Evolutionary conservation across 345 rosid species (phyloP).

Genomic region (Noccaea bulbosa): DNA sequence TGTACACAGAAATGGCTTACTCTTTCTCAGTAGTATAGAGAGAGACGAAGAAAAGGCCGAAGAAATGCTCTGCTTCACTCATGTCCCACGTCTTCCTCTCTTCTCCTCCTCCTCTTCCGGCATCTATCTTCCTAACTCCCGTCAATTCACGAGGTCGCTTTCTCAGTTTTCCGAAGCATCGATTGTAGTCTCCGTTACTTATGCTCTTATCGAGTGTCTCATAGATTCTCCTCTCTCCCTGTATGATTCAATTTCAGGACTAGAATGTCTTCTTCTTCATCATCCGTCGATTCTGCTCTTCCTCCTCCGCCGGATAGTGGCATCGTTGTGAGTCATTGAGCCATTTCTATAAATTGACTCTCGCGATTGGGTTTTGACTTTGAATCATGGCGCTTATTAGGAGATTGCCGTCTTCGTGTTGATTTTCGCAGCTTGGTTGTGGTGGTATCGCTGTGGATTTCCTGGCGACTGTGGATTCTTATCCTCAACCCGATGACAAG

Average conservation of each 20-base stretch:
- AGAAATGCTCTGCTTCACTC: conserved; percentile 30
- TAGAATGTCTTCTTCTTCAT: conserved; percentile 56
- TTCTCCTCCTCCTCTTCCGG: conserved; percentile 15
- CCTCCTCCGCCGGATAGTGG: conserved; percentile 37
- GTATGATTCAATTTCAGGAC: conserved; percentile 43
- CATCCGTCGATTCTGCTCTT: conserved; percentile 34
- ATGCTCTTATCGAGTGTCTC: not conserved
- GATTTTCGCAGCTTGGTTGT: conserved; percentile 66
- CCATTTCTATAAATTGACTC: conserved; percentile 13
- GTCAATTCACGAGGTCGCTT: conserved; percentile 23
- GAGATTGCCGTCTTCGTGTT: conserved; percentile 28
- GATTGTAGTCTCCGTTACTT: not conserved
- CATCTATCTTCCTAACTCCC: conserved; percentile 6
- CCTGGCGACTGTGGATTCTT: conserved; percentile 74
- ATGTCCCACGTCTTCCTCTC: conserved; percentile 25
- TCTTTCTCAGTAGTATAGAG: not conserved
- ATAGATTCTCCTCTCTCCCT: conserved; percentile 1
- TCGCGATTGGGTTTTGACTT: not conserved
- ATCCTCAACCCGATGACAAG: conserved; percentile 87
- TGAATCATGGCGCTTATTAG: conserved; percentile 1
- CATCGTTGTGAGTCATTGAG: conserved; percentile 39
- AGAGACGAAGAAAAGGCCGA: not conserved
- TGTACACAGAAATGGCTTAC: not conserved
- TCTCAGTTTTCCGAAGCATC: not conserved
- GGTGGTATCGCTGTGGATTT: conserved; percentile 66